phyloP scores from a whole-genome alignment of 1,139 yeast genomes.

The Ashbya aceris region DNA sequence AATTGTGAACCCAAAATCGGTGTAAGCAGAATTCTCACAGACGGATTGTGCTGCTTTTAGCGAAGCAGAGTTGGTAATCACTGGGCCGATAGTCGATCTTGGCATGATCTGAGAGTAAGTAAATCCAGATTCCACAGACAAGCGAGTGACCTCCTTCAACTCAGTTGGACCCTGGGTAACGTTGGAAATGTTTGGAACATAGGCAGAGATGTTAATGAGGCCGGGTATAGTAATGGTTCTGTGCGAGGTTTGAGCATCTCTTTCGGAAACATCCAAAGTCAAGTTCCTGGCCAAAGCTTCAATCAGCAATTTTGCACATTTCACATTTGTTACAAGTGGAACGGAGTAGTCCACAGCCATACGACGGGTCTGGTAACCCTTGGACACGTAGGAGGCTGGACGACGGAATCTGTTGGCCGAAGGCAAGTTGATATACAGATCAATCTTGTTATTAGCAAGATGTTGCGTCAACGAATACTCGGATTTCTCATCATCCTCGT shows the following conservation, averaged over 20 bases:
- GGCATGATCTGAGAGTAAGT: slow-evolving; percentile 80
- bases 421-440: slow-evolving; percentile 91
- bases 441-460: slow-evolving; percentile 93
- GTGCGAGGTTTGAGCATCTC: slow-evolving; percentile 90
- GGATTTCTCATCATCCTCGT: slow-evolving; percentile 62
- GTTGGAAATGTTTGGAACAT: slow-evolving; percentile 59
- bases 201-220: slow-evolving; percentile 70
- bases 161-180: slow-evolving; percentile 37
- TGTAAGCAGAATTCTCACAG: slow-evolving; percentile 53
- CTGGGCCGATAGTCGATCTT: slow-evolving; percentile 51
- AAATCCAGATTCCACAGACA: slow-evolving; percentile 78
- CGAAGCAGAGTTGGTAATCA: slow-evolving; percentile 55
- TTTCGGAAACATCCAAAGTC: slow-evolving; percentile 56
- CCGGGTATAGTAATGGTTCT: slow-evolving; percentile 79
- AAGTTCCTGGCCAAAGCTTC: slow-evolving; percentile 79
- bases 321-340: slow-evolving; percentile 95
- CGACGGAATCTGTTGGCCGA: slow-evolving; percentile 96
- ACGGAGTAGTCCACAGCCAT: slow-evolving; percentile 99
- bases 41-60: slow-evolving; percentile 54
- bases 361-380: slow-evolving; percentile 97
- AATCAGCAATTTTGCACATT: slow-evolving; percentile 89
- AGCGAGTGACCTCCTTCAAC: slow-evolving; percentile 59
- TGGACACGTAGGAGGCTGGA: slow-evolving; percentile 95
- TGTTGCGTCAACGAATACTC: slow-evolving; percentile 96
- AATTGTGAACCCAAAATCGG: slow-evolving; percentile 75